phyloP scores from a whole-genome alignment of 2,329 filamentous ascomycete species.

The Coniochaeta sp. region DNA sequence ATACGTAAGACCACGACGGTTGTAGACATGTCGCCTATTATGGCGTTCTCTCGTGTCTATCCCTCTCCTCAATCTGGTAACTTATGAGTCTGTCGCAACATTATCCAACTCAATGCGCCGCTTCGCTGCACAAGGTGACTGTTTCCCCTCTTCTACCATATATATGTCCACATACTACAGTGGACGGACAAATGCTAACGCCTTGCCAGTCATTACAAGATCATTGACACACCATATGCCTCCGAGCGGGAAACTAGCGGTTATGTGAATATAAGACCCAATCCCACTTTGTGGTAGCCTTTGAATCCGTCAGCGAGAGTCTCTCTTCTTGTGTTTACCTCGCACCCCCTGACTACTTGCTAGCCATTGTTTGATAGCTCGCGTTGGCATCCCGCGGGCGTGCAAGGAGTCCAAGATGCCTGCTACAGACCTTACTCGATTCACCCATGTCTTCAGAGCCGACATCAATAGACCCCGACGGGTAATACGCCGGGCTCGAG shows the following conservation, averaged over 20 bases:
- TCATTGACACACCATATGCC: neutral
- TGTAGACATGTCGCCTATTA: neutral
- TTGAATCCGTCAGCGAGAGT: neutral
- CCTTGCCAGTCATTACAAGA: neutral
- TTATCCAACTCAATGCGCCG: neutral
- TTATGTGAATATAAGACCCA: neutral
- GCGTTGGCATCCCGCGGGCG: neutral
- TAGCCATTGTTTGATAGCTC: neutral
- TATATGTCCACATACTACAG: too few relatives aligned
- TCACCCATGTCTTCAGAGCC: conserved; percentile 29
- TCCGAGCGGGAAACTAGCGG: neutral
- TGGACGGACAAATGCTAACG: neutral
- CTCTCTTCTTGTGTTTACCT: neutral
- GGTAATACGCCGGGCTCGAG: conserved; percentile 29
- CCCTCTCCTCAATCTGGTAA: neutral
- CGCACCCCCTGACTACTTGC: neutral
- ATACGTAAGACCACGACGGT: neutral
- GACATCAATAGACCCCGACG: conserved; percentile 20
- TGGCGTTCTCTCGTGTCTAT: neutral
- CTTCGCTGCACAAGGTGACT: neutral
- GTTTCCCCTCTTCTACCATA: too few relatives aligned
- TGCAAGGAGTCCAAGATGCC: neutral
- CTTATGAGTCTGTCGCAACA: neutral
- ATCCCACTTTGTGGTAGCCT: neutral
- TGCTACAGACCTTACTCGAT: conserved; percentile 6